Percentiles rank a stretch among this genome's conserved stretches.
phyloP scores from a whole-genome alignment of 139 green algal genomes.

The Coelastrella sp. region DNA sequence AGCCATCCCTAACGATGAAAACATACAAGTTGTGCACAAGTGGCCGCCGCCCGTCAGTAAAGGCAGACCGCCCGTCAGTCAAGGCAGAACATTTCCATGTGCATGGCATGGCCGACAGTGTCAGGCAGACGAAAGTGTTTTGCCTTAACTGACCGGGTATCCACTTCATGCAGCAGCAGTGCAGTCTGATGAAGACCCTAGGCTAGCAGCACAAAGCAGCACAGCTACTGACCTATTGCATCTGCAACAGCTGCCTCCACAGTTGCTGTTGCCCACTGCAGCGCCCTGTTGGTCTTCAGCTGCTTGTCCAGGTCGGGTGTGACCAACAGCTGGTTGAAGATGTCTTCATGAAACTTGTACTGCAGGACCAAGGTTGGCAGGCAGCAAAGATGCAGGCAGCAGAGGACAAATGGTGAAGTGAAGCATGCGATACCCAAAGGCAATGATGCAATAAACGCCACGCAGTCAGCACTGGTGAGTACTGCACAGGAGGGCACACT shows the following conservation, averaged over 20 bases:
- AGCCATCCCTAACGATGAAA: no score
- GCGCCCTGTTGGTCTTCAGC: neutral
- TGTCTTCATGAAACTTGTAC: conserved; percentile 46
- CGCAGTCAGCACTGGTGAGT: no score
- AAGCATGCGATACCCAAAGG: neutral
- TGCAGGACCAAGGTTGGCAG: neutral
- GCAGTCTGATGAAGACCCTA: no score
- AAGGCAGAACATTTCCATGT: no score
- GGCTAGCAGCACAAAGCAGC: no score
- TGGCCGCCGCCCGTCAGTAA: no score
- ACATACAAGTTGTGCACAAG: no score
- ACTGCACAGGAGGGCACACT: neutral
- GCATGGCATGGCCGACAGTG: no score
- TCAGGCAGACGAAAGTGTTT: no score
- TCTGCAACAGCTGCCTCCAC: conserved; percentile 16
- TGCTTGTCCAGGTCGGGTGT: conserved; percentile 51
- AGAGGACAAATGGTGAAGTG: neutral
- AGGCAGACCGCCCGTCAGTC: no score
- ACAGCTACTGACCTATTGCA: conserved; percentile 2
- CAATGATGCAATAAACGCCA: no score
- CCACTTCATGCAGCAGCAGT: neutral
- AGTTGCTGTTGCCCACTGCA: neutral
- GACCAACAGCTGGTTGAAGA: conserved; percentile 49
- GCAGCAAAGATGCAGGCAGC: neutral
- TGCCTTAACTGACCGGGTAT: neutral